phyloP scores from a whole-genome alignment of 257 asterid species.

The Rehmannia glutinosa region DNA sequence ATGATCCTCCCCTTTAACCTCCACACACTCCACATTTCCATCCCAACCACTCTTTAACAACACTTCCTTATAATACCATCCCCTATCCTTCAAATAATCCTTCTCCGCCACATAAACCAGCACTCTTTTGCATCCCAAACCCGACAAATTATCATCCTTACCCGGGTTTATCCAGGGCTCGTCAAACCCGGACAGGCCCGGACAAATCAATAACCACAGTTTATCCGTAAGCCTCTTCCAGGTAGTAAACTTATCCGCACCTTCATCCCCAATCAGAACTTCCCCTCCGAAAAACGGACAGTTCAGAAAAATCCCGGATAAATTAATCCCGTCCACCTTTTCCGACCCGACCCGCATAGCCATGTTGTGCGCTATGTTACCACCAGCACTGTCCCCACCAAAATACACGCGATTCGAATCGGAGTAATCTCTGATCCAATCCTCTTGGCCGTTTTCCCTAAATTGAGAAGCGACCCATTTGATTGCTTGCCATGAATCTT shows the following conservation, averaged over 20 bases:
- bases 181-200: constrained; percentile 26
- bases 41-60: constrained; percentile 42
- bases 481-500: constrained; percentile 39
- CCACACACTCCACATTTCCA: constrained; percentile 48
- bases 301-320: constrained; percentile 40
- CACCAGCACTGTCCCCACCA: constrained; percentile 47
- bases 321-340: constrained; percentile 15
- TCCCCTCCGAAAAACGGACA: constrained; percentile 53
- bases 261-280: constrained; percentile 38
- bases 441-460: constrained; percentile 15
- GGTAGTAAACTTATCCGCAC: rapidly evolving
- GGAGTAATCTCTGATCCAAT: constrained; percentile 33
- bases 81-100: constrained; percentile 41
- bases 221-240: background rate
- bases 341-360: constrained; percentile 40
- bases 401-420: constrained; percentile 31
- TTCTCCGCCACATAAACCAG: constrained; percentile 42
- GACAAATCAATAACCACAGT: constrained; percentile 25
- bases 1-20: constrained; percentile 42
- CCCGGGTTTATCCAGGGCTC: constrained; percentile 49
- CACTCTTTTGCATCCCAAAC: constrained; percentile 37
- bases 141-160: constrained; percentile 28
- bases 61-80: constrained; percentile 31
- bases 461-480: constrained; percentile 33
- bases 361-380: constrained; percentile 35